Evolutionary conservation across 768 basidiomycete genomes (phyloP), one percentile per base, ranked within the genome.

Genomic region (Mycena vulgaris): DNA sequence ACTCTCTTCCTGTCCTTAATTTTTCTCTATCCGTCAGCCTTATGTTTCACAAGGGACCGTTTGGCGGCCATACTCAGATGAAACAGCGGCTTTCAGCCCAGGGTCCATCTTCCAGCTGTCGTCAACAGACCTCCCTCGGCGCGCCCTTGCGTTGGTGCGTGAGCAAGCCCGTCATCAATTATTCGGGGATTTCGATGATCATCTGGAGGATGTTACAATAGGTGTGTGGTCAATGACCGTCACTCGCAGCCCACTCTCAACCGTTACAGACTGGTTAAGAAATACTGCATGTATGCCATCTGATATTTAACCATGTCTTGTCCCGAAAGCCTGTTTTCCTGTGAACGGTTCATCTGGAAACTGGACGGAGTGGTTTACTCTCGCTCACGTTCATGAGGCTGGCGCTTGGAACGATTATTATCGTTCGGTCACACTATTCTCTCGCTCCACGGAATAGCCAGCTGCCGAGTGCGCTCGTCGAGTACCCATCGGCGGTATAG

Each of bases 151-250:
- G 5, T 80, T 89, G 1, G 89, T 92, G 19, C 83, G 82, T 42
- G 85, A 89, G 49, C 76, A 81, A 47, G 82, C 81, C n/a, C 78
- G 85, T 60, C 90, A 92, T 65, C 80, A 85, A 66, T 82, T 85
- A 53, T 90, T 95, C 66, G 91, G 90, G 5, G 94, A 95, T 78
- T 95, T 95, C 70, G 94, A 95, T 66, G 94, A 95, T 73, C 92
- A 95, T 80, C 78, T 95, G 52, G 94, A 94, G 79, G 90, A 94
- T 78, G 90, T 90, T 55, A 87, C 83, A 7, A 87, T 89, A 66
- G 87, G 88, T 86, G 45, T 58, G 82, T 72, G 23, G 8, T 40
- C 69, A 55, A 14, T 76, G 70, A 63, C 74, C 75, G 35, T 74
- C 17, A 1, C 25, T 73, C 67, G 51, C 73, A 73, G 73, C 10